Evolutionary conservation across 257 asterid species (phyloP).

Genomic region (Pogostemon cablin): DNA sequence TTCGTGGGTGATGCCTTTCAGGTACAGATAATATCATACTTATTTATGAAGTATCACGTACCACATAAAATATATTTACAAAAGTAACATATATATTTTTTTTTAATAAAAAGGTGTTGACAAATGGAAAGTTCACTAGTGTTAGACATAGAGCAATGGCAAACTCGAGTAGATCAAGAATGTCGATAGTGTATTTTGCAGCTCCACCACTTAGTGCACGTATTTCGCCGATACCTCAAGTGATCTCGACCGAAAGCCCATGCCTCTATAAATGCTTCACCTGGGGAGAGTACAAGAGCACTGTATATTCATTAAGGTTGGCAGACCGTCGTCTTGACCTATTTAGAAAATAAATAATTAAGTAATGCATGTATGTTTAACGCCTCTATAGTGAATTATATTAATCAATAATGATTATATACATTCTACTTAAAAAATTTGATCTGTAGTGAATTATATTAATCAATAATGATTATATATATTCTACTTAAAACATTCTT

Average conservation of each 20-base stretch:
- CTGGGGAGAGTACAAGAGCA: conserved; percentile 67
- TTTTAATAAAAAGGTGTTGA: conserved; percentile 46
- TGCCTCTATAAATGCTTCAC: conserved; percentile 57
- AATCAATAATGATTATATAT: too few species aligned
- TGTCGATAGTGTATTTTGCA: conserved; percentile 74
- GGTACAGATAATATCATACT: neutral
- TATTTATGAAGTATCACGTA: neutral
- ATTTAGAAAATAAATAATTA: conserved; percentile 34
- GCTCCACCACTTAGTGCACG: conserved; percentile 57
- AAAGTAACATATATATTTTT: neutral
- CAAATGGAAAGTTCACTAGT: conserved; percentile 67
- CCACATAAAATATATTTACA: too few species aligned
- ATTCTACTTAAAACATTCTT: too few species aligned
- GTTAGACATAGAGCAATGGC: conserved; percentile 71
- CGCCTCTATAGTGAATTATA: too few species aligned
- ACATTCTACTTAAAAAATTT: too few species aligned
- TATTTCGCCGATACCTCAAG: conserved; percentile 43
- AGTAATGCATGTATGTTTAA: too few species aligned
- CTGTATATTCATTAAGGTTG: conserved; percentile 51
- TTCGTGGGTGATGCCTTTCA: conserved; percentile 69
- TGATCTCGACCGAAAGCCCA: conserved; percentile 26
- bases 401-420: too few species aligned
- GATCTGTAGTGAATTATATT: too few species aligned
- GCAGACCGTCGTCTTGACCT: conserved; percentile 62
- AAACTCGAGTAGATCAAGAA: conserved; percentile 46